Evolutionary conservation across 163 green algal genomes (phyloP).

Genomic region (Prototheca wickerhamii): DNA sequence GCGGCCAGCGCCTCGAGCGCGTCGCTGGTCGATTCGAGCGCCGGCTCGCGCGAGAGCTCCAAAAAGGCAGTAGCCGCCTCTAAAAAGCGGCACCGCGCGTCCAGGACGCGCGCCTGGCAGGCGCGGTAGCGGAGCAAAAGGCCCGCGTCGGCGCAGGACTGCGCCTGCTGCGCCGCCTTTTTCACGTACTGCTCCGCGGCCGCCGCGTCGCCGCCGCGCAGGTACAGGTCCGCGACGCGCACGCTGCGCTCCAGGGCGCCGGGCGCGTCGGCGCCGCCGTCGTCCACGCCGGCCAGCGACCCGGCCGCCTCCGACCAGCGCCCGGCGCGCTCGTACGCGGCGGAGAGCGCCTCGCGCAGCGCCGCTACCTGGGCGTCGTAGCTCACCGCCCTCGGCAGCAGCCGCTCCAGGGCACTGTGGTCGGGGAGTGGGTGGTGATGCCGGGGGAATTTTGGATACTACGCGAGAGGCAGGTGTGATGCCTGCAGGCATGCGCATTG

Average conservation of each 20-base stretch:
- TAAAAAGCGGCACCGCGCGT: conserved; percentile 86
- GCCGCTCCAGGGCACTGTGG: conserved; percentile 51
- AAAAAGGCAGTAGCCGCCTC: conserved; percentile 78
- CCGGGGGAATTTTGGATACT: conserved; percentile 1
- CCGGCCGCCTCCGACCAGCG: conserved; percentile 82
- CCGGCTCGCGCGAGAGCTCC: conserved; percentile 42
- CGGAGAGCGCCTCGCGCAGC: conserved; percentile 74
- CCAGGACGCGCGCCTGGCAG: conserved; percentile 90
- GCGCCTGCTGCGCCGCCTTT: too few species aligned
- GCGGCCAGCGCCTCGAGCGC: conserved; percentile 57
- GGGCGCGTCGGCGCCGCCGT: too few species aligned
- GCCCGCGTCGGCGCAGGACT: too few species aligned
- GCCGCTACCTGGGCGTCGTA: conserved; percentile 74
- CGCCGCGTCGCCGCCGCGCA: conserved; percentile 87
- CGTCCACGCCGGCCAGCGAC: conserved; percentile 85
- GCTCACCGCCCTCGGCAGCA: conserved; percentile 69
- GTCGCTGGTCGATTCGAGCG: conserved; percentile 47
- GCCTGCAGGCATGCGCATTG: too few species aligned
- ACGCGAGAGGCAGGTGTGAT: too few species aligned
- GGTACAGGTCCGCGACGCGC: conserved; percentile 81
- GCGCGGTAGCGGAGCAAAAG: too few species aligned
- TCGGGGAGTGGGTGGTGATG: background rate
- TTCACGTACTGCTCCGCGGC: conserved; percentile 94
- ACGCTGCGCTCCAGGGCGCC: conserved; percentile 51
- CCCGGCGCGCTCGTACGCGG: conserved; percentile 73